Evolutionary conservation across 1,284 basidiomycete species (phyloP), one percentile per base, ranked within the genome.

Genomic region (Kalmanozyma brasiliensis): DNA sequence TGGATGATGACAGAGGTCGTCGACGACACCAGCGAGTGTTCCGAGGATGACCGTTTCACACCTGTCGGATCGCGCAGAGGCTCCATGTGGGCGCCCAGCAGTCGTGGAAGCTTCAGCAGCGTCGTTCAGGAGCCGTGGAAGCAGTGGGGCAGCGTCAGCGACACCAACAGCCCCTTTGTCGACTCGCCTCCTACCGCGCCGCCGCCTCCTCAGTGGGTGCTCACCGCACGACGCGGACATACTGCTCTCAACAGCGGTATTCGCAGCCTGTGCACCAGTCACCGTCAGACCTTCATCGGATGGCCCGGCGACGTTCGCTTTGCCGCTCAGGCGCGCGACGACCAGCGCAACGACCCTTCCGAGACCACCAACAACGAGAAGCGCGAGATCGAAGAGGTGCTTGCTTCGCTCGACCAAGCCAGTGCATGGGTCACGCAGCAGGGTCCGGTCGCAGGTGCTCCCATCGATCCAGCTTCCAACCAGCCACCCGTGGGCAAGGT

Each of bases 231-330:
- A 33, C 89, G 93, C 56, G 95, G 94, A 20, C 95, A 98, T 83
- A 89, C 92, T 6, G 95, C 95, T 8, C 93, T 98, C 90, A 91
- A 95, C 72, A 91, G 90, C 45, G 95, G 96, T 33, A 94, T 98
- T 77, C 88, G 89, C 55, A 91, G 90, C 4, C 87, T 98, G 40
- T 87, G 89, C 11, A 84, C 88, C 13, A 90, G 90, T 0, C 91
- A 95, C 82, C 89, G 93, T 69, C 93, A 98, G 84, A 83, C 96
- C 68, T 88, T 97, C 76, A 87, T 98, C 42, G 95, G 93, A 24
- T 96, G 94, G 91, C 92, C 92, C 0, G 95, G 94, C 35, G 93
- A 97, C 73, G 86, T 98, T 61, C 82, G 87, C 43, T 79, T 77
- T 58, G 74, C 74, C 10, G 56, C 52, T 5, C 70, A 79, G 49